These are phyloP conservation scores for Septoria linicola DNA, from an alignment of 2,329 filamentous ascomycete species.

Conservation along the genomic window DNA sequence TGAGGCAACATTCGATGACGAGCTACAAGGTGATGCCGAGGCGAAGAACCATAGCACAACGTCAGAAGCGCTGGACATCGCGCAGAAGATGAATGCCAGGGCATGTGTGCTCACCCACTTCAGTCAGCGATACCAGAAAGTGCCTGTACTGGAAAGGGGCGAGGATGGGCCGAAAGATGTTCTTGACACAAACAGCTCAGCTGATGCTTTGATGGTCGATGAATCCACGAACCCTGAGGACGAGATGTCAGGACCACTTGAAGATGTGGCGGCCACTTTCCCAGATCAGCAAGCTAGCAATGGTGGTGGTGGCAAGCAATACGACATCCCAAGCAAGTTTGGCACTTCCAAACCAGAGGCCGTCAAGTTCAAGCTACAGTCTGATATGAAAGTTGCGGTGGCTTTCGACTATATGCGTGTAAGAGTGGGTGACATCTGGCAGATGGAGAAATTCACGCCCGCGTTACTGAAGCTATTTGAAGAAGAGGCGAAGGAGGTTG, in stretches of 20 bases:
- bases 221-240: constrained; percentile 23
- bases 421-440: constrained; percentile 66
- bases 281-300: constrained; percentile 23
- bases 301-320: constrained; percentile 22
- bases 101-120: constrained; percentile 90
- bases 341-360: constrained; percentile 19
- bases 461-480: constrained; percentile 60
- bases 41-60: constrained; percentile 92
- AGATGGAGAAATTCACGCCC: constrained; percentile 62
- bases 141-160: constrained; percentile 53
- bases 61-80: constrained; percentile 77
- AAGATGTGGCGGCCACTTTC: constrained; percentile 29
- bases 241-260: constrained; percentile 31
- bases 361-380: constrained; percentile 42
- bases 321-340: constrained; percentile 23
- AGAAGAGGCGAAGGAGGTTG: constrained; percentile 38
- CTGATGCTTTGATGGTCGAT: constrained; percentile 16
- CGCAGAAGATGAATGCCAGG: constrained; percentile 72
- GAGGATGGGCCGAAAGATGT: constrained; percentile 34
- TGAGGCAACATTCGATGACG: constrained; percentile 94
- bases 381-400: constrained; percentile 65
- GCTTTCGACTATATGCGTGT: constrained; percentile 80
- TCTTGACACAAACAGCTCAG: constrained; percentile 12
- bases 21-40: constrained; percentile 70
- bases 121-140: constrained; percentile 86